These are phyloP conservation scores for Phytophthora cactorum DNA, from an alignment of 352 stramenopile genomes.

Conservation along the genomic window DNA sequence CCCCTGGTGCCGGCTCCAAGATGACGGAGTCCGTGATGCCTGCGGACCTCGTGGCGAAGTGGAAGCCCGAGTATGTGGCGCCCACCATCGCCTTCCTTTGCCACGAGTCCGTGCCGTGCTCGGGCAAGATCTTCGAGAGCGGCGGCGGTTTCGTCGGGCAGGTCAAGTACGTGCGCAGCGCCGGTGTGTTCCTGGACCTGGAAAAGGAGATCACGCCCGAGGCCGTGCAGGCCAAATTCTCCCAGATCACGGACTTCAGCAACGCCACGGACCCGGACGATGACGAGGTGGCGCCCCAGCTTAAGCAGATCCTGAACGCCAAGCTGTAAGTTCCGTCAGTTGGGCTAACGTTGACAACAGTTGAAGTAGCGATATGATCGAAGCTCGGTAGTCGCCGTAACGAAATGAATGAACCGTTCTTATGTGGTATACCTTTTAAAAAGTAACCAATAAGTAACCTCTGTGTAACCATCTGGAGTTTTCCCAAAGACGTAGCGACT, in stretches of 20 bases:
- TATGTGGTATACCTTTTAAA: slow-evolving; percentile 14
- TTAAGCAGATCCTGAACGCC: slow-evolving; percentile 79
- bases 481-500: slow-evolving; percentile 19
- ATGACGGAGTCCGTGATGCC: slow-evolving; percentile 91
- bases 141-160: slow-evolving; percentile 84
- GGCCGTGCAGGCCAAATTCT: slow-evolving; percentile 78
- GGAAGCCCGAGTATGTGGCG: slow-evolving; percentile 91
- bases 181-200: slow-evolving; percentile 74
- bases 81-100: slow-evolving; percentile 87
- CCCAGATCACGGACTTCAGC: slow-evolving; percentile 79
- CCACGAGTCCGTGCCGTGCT: slow-evolving; percentile 81
- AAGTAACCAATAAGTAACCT: slow-evolving; percentile 8
- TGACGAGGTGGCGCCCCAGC: slow-evolving; percentile 77
- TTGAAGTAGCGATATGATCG: slow-evolving; percentile 12
- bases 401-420: slow-evolving; percentile 31
- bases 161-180: slow-evolving; percentile 83
- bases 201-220: slow-evolving; percentile 78
- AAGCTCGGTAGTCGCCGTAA: slow-evolving; percentile 21
- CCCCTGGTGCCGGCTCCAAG: slow-evolving; percentile 82
- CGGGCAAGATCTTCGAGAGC: slow-evolving; percentile 85
- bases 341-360: not conserved
- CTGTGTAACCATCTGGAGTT: slow-evolving; percentile 6
- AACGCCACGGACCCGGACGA: slow-evolving; percentile 77
- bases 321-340: slow-evolving; percentile 59
- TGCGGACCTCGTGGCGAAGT: slow-evolving; percentile 78